Evolutionary conservation across 2,329 filamentous ascomycete species (phyloP).

Genomic region (Volutella citrinella): DNA sequence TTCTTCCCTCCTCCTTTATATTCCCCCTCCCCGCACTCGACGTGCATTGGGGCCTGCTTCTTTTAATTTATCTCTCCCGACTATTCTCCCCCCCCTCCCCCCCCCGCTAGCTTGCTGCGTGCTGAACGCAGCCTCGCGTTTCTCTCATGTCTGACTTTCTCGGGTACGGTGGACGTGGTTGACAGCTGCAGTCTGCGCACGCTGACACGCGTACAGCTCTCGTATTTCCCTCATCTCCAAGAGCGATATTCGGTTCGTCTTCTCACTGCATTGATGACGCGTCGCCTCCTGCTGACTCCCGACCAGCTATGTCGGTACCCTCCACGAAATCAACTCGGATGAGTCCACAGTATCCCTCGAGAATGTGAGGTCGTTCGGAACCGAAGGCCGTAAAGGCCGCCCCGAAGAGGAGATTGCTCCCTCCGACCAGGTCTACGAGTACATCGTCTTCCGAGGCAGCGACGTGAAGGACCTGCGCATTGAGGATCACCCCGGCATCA

Average conservation of each 20-base stretch:
- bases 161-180: slow-evolving; percentile 43
- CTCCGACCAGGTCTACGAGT: slow-evolving; percentile 90
- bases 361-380: slow-evolving; percentile 91
- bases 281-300: slow-evolving; percentile 30
- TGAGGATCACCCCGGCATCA: slow-evolving; percentile 73
- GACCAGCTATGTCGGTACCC: slow-evolving; percentile 83
- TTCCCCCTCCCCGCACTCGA: slow-evolving; percentile 13
- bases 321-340: slow-evolving; percentile 98
- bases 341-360: slow-evolving; percentile 95
- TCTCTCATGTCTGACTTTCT: slow-evolving; percentile 58
- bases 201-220: slow-evolving; percentile 56
- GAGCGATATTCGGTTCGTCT: slow-evolving; percentile 86
- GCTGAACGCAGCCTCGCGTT: slow-evolving; percentile 37
- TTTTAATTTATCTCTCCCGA: slow-evolving; percentile 18
- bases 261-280: no score
- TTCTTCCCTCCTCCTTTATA: slow-evolving; percentile 13
- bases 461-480: slow-evolving; percentile 98
- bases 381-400: slow-evolving; percentile 80
- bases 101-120: slow-evolving; percentile 39
- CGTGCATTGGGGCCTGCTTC: slow-evolving; percentile 15
- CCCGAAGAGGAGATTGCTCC: slow-evolving; percentile 79
- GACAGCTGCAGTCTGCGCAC: slow-evolving; percentile 26
- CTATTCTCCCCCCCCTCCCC: slow-evolving; percentile 15
- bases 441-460: slow-evolving; percentile 96
- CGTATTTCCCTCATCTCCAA: slow-evolving; percentile 96